A percentile compares a stretch with the other conserved stretches of the same genome.
Evolutionary conservation across 2,329 filamentous ascomycete species (phyloP).

Genomic region (Esteya vermicola): DNA sequence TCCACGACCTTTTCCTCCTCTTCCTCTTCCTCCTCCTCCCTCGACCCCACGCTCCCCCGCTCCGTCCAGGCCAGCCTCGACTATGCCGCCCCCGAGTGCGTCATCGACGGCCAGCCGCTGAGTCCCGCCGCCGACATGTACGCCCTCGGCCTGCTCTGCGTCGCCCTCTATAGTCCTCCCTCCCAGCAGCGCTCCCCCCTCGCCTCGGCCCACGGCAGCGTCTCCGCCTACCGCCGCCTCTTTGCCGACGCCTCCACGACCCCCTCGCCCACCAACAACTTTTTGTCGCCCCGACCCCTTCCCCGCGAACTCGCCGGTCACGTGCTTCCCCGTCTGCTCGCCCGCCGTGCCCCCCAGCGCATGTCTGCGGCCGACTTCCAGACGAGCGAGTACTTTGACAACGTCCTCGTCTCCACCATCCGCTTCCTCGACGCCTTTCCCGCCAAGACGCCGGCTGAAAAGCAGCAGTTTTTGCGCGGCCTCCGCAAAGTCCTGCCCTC

Average conservation of each 20-base stretch:
- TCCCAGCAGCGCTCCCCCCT: constrained; percentile 80
- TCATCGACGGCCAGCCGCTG: constrained; percentile 79
- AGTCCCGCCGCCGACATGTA: constrained; percentile 83
- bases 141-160: constrained; percentile 74
- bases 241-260: constrained; percentile 67
- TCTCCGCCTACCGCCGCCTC: constrained; percentile 72
- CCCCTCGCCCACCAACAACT: constrained; percentile 71
- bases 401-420: constrained; percentile 89
- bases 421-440: constrained; percentile 86
- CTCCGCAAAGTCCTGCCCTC: constrained; percentile 76
- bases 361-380: constrained; percentile 87
- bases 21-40: background rate
- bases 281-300: constrained; percentile 62
- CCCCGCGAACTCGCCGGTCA: constrained; percentile 63
- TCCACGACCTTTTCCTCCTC: no score
- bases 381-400: constrained; percentile 91
- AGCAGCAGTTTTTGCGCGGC: constrained; percentile 80
- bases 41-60: constrained; percentile 45
- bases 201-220: constrained; percentile 66
- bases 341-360: constrained; percentile 71
- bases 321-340: constrained; percentile 75
- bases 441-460: constrained; percentile 82
- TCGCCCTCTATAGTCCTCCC: constrained; percentile 89
- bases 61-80: constrained; percentile 83
- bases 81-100: constrained; percentile 88